These are phyloP conservation scores for Phytophthora parvispora DNA, from an alignment of 352 stramenopile genomes.

Conservation along the genomic window DNA sequence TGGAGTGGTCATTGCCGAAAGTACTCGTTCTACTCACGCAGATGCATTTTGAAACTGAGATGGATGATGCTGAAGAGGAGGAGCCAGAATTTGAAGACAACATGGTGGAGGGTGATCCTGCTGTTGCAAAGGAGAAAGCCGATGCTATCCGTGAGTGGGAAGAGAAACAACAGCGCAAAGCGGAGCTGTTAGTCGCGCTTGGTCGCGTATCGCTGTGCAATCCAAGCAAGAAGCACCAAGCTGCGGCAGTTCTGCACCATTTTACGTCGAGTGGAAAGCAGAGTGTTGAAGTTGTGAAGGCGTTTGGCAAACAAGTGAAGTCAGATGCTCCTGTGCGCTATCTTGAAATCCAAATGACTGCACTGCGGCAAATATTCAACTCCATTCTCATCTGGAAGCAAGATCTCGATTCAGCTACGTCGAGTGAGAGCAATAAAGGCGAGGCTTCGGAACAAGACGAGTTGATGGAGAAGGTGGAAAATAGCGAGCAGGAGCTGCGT, in stretches of 20 bases:
- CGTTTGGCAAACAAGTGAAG: conserved; percentile 86
- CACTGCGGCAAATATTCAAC: conserved; percentile 76
- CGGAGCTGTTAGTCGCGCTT: conserved; percentile 77
- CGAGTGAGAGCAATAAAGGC: conserved; percentile 19
- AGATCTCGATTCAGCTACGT: conserved; percentile 44
- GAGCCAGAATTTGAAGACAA: conserved; percentile 45
- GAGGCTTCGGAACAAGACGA: conserved; percentile 61
- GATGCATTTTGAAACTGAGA: conserved; percentile 88
- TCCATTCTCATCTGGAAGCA: conserved; percentile 74
- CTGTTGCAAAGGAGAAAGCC: conserved; percentile 26
- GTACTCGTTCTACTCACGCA: conserved; percentile 77
- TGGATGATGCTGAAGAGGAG: conserved; percentile 65
- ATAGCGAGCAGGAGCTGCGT: conserved; percentile 61
- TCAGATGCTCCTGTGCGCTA: conserved; percentile 80
- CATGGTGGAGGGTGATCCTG: conserved; percentile 19
- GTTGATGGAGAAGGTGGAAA: conserved; percentile 63
- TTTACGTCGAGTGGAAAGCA: conserved; percentile 64
- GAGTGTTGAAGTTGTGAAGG: conserved; percentile 78
- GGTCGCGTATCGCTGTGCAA: conserved; percentile 83
- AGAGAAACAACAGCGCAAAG: conserved; percentile 55
- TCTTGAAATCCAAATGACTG: conserved; percentile 91
- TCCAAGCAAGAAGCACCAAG: conserved; percentile 85
- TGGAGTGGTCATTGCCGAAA: conserved; percentile 81
- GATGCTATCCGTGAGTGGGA: conserved; percentile 33
- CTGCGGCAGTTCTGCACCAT: conserved; percentile 74